Base-by-base conservation (phyloP, 2,329 filamentous ascomycete genomes). In the Ophiognomonia clavigignenti-juglandacearum region DNA sequence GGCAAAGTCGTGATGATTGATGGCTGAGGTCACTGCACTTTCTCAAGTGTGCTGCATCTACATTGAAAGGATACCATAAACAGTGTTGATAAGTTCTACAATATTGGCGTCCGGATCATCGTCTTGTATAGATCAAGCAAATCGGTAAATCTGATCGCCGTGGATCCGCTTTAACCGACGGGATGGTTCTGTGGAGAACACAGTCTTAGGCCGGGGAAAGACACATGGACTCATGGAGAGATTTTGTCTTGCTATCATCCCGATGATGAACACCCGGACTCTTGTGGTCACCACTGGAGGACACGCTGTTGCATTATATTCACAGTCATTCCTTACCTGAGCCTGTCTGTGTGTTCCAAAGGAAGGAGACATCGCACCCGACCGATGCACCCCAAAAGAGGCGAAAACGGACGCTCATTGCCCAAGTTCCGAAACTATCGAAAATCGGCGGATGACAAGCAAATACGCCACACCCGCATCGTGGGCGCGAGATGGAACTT, bases 321-420 rank as follows among this genome's bases (percentile, higher is more conserved):
- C n/a, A n/a, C n/a, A n/a, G n/a, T n/a, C n/a, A n/a, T n/a, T n/a
- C n/a, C n/a, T n/a, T n/a, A n/a, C n/a, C n/a, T n/a, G n/a, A n/a
- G n/a, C n/a, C n/a, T n/a, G n/a, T n/a, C n/a, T n/a, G n/a, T n/a
- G n/a, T n/a, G n/a, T n/a, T n/a, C n/a, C n/a, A n/a, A n/a, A n/a
- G n/a, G n/a, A n/a, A n/a, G n/a, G n/a, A n/a, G n/a, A n/a, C n/a
- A n/a, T n/a, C n/a, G n/a, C n/a, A n/a, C n/a, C n/a, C n/a, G n/a
- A n/a, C n/a, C n/a, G n/a, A n/a, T n/a, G n/a, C n/a, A n/a, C 32
- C 32, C 11, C 32, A 13, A 13, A 44, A 44, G 34, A 38, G 42
- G 35, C 34, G 23, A 37, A 7, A 29, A 29, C 22, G 16, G 32
- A 31, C n/a, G n/a, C 18, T 35, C n/a, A 35, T 35, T 18, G 32